phyloP scores from a whole-genome alignment of 495 filamentous ascomycete species.

The Penicillium argentinense region DNA sequence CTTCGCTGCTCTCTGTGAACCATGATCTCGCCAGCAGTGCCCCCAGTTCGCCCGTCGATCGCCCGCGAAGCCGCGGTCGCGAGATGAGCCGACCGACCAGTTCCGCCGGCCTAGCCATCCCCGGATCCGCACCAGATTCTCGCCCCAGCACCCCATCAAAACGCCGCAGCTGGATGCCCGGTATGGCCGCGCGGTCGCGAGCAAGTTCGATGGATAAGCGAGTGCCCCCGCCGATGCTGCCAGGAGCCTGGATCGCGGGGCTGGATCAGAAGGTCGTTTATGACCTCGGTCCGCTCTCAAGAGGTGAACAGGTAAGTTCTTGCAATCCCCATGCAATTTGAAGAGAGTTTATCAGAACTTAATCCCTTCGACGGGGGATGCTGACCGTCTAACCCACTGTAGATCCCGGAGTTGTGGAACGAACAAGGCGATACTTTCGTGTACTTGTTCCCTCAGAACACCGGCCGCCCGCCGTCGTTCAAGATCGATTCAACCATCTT shows the following conservation, averaged over 20 bases:
- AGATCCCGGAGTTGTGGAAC: slow-evolving; percentile 90
- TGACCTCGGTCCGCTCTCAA: slow-evolving; percentile 54
- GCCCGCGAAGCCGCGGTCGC: slow-evolving; percentile 43
- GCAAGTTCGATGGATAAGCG: slow-evolving; percentile 37
- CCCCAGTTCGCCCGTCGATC: slow-evolving; percentile 31
- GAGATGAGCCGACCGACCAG: slow-evolving; percentile 39
- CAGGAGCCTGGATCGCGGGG: slow-evolving; percentile 63
- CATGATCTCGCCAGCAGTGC: slow-evolving; percentile 40
- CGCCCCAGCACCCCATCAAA: slow-evolving; percentile 44
- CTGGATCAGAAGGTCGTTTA: slow-evolving; percentile 60
- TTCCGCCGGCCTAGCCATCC: slow-evolving; percentile 38
- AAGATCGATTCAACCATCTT: slow-evolving; percentile 71
- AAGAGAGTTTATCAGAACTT: not conserved
- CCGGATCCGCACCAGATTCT: slow-evolving; percentile 36
- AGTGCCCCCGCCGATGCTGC: slow-evolving; percentile 13
- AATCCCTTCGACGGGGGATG: not conserved
- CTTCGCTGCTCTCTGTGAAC: slow-evolving; percentile 44
- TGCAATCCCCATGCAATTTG: not conserved
- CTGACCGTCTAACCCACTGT: not conserved
- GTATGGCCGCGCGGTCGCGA: slow-evolving; percentile 47
- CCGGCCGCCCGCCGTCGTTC: slow-evolving; percentile 71
- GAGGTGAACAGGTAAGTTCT: slow-evolving; percentile 59
- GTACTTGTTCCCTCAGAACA: slow-evolving; percentile 72
- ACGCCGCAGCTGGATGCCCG: slow-evolving; percentile 57
- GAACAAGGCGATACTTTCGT: slow-evolving; percentile 79